These are phyloP conservation scores for Hevea brasiliensis DNA, from an alignment of 345 rosid genomes.

Conservation along the genomic window DNA sequence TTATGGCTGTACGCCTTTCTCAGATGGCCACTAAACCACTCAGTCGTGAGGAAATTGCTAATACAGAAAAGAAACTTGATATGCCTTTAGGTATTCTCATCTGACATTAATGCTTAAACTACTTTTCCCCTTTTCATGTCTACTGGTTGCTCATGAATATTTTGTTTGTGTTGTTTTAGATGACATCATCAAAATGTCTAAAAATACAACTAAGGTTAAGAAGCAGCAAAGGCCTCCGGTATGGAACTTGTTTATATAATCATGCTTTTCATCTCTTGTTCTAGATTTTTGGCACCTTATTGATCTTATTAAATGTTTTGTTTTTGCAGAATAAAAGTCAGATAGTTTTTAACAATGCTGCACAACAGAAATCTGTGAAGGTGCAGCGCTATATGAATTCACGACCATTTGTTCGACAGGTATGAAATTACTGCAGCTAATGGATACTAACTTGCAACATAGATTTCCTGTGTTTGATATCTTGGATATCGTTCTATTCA, in stretches of 20 bases:
- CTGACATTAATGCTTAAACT: neutral
- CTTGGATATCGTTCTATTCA: neutral
- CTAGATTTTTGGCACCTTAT: slow-evolving; percentile 11
- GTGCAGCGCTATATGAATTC: slow-evolving; percentile 58
- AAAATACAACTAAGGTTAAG: slow-evolving; percentile 50
- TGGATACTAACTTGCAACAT: neutral
- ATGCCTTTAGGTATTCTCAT: slow-evolving; percentile 70
- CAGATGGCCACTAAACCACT: slow-evolving; percentile 74
- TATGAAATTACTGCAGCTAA: slow-evolving; percentile 13
- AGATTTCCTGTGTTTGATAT: neutral
- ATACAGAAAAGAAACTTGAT: slow-evolving; percentile 82
- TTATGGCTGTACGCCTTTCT: neutral
- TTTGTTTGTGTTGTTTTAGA: slow-evolving; percentile 35
- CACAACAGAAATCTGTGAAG: slow-evolving; percentile 49
- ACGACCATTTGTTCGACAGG: slow-evolving; percentile 79
- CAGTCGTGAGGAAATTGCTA: slow-evolving; percentile 71
- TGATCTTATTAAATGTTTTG: slow-evolving; percentile 6
- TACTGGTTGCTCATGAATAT: slow-evolving; percentile 3
- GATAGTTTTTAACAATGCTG: slow-evolving; percentile 40
- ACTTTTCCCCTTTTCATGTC: neutral
- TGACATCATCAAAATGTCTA: slow-evolving; percentile 84
- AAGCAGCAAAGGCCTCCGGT: slow-evolving; percentile 55
- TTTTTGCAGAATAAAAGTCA: slow-evolving; percentile 57
- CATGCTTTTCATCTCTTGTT: neutral
- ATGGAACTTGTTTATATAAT: slow-evolving; percentile 17